Base-by-base conservation (phyloP, 2,329 filamentous ascomycete genomes). In the Magnaporthiopsis rhizophila region DNA sequence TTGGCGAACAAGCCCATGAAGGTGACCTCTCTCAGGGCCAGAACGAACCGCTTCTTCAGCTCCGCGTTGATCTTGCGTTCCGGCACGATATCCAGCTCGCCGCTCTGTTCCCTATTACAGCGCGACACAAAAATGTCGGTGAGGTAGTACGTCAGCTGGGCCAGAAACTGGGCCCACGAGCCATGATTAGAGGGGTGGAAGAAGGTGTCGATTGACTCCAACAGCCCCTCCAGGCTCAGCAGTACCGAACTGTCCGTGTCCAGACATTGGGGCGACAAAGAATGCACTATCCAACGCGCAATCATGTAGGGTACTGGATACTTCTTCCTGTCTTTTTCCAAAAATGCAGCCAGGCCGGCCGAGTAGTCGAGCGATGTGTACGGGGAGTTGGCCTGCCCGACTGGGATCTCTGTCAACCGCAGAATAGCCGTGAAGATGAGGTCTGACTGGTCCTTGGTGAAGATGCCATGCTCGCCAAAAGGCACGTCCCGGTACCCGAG, bases 1-100 rank as follows among this genome's bases (percentile, higher is more conserved):
- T 99, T 99, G 64, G 93, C 91, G 75, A 97, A 99, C 62, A 99
- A 89, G 34, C 95, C 95, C 93, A 99, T 97, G 75, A 97, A 99
- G 5, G 92, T 92, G 61, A 97, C 94, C 69, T 99, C 95, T 68
- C 89, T 89, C 67, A 99, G 79, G 67, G 92, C 91, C 53, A 93
- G 79, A 36, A 99, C 95, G 73, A 99, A 98, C 59, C 95, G 89
- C 72, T 83, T 86, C 79, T 93, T 97, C 69, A 99, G 75, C n/a
- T 86, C 87, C 38, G 87, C 84, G 67, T 87, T 95, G 69, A 99
- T 87, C 69, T 82, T 89, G 64, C 95, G 87, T 62, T 93, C 91
- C 56, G 83, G 78, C 0, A 94, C 93, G 1, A 94, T 85, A 59
- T 96, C 90, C 77, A 97, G 89, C 78, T 99, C 96, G 34, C 92